Conservation (phyloP, 345 rosid species). For the Ailanthus altissimus region DNA sequence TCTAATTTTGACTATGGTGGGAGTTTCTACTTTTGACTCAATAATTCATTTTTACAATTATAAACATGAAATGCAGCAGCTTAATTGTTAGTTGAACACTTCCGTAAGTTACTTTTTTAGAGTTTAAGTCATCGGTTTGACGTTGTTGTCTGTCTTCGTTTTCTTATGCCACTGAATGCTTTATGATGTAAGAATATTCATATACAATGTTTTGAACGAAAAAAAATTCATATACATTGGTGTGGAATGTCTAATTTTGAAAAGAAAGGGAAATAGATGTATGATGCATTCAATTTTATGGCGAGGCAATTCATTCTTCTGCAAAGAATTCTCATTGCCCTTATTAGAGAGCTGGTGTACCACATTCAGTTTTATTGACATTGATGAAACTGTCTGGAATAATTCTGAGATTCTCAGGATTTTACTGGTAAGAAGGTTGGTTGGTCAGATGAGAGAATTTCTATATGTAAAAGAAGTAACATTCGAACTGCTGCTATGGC, state of each 20-base stretch:
- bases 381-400: neutral
- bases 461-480: neutral
- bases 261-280: neutral
- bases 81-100: constrained; percentile 16
- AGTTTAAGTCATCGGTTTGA: neutral
- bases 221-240: neutral
- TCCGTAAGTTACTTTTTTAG: neutral
- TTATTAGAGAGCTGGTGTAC: neutral
- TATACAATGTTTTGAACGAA: too few species aligned
- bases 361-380: too few species aligned
- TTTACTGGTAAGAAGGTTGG: neutral
- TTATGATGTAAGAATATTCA: too few species aligned
- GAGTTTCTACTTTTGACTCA: constrained; percentile 92
- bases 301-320: neutral
- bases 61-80: constrained; percentile 79
- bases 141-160: neutral
- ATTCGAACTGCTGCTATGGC: neutral
- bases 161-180: neutral
- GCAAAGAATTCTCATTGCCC: neutral
- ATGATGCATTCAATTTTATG: too few species aligned
- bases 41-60: constrained; percentile 86
- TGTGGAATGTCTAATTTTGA: constrained; percentile 15
- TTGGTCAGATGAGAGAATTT: neutral
- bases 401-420: neutral
- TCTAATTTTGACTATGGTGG: constrained; percentile 57